phyloP scores from a whole-genome alignment of 1,284 basidiomycete genomes.

The Cerioporus squamosus region DNA sequence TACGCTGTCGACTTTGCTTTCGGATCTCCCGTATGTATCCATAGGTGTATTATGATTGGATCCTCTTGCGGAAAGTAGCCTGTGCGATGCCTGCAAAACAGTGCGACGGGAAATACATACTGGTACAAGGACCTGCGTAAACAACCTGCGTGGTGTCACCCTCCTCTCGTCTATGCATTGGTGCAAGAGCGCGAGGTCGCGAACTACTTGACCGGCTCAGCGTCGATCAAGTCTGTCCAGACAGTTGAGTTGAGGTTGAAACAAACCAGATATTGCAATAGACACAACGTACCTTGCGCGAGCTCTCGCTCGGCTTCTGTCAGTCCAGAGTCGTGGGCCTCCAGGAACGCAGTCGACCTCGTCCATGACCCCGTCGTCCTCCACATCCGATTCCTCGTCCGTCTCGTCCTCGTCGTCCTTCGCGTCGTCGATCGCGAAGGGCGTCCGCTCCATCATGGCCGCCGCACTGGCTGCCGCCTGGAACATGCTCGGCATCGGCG shows the following conservation, averaged over 20 bases:
- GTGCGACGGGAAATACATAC: constrained; percentile 19
- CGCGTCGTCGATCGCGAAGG: constrained; percentile 93
- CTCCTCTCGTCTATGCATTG: background rate
- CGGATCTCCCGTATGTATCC: constrained; percentile 7
- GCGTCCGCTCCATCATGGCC: constrained; percentile 81
- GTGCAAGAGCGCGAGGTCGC: no score
- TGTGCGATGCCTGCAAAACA: constrained; percentile 21
- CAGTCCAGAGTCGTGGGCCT: constrained; percentile 86
- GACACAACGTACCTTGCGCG: constrained; percentile 61
- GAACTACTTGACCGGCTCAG: constrained; percentile 57
- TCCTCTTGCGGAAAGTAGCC: constrained; percentile 2
- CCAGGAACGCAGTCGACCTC: constrained; percentile 93
- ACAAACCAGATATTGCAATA: background rate
- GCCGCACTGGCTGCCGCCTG: constrained; percentile 78
- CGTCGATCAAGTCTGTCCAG: constrained; percentile 61
- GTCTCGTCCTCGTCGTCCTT: constrained; percentile 78
- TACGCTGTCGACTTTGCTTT: constrained; percentile 2
- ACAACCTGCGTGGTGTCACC: background rate
- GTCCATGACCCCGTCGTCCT: constrained; percentile 82
- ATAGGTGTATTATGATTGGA: constrained; percentile 2
- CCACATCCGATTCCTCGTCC: constrained; percentile 59
- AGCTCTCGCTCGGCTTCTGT: constrained; percentile 85
- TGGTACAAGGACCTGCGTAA: constrained; percentile 15
- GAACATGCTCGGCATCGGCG: constrained; percentile 64
- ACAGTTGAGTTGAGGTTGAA: background rate